phyloP scores from a whole-genome alignment of 495 filamentous ascomycete species.

The Tuber indicum region DNA sequence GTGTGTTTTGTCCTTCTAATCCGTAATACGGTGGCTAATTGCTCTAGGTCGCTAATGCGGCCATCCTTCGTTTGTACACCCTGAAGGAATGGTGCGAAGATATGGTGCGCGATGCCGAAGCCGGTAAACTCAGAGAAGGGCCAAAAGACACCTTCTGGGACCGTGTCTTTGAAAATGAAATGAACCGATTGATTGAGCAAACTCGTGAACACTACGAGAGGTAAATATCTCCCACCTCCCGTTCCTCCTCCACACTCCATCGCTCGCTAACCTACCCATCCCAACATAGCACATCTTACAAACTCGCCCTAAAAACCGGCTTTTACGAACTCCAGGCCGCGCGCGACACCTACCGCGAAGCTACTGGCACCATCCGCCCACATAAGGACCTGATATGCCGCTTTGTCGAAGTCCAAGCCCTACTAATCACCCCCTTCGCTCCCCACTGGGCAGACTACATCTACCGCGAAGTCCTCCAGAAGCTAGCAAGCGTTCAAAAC shows the following conservation, averaged over 20 bases:
- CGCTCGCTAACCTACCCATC: conserved; percentile 38
- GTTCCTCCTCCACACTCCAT: not conserved
- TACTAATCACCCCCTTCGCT: conserved; percentile 69
- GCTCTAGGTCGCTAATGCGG: not conserved
- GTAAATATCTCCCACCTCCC: conserved; percentile 44
- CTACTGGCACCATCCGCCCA: conserved; percentile 67
- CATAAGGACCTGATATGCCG: conserved; percentile 66
- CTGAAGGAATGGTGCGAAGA: conserved; percentile 92
- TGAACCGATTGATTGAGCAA: conserved; percentile 74
- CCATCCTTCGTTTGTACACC: conserved; percentile 48
- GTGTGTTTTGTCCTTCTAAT: conserved; percentile 74
- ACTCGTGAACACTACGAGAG: conserved; percentile 66
- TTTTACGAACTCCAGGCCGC: conserved; percentile 84
- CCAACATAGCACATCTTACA: conserved; percentile 60
- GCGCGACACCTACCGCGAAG: conserved; percentile 86
- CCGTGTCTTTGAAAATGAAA: conserved; percentile 83
- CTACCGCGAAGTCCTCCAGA: conserved; percentile 79
- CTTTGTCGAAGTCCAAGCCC: conserved; percentile 82
- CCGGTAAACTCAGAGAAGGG: conserved; percentile 60
- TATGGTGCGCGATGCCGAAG: conserved; percentile 57
- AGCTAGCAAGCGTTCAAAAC: conserved; percentile 68
- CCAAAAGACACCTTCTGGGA: conserved; percentile 74
- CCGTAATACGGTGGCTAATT: conserved; percentile 58
- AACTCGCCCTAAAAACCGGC: conserved; percentile 80
- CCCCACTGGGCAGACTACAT: conserved; percentile 95